These are phyloP conservation scores for Dorcoceras hygrometricum DNA, from an alignment of 257 asterid genomes.

Conservation along the genomic window DNA sequence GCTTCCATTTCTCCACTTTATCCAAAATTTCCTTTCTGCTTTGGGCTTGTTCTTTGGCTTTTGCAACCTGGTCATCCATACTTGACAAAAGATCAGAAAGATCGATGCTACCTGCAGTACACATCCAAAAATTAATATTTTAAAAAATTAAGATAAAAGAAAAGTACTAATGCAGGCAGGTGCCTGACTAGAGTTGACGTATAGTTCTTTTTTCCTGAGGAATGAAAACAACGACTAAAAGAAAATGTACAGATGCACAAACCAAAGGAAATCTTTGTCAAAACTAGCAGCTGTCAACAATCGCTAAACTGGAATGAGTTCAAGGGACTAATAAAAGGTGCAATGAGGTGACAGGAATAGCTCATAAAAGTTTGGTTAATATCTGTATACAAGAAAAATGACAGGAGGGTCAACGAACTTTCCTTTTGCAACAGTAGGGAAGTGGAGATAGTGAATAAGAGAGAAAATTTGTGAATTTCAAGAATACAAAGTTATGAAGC, in stretches of 20 bases:
- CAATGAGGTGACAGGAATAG: not conserved
- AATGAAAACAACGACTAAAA: not conserved
- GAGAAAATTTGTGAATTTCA: too few species aligned
- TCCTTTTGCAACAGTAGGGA: not conserved
- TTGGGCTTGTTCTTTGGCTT: conserved; percentile 65
- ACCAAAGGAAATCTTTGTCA: not conserved
- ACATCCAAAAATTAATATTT: conserved; percentile 19
- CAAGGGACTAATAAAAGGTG: conserved; percentile 1
- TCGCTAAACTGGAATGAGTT: not conserved
- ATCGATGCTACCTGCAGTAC: conserved; percentile 48
- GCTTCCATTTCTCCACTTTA: conserved; percentile 77
- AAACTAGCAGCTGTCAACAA: not conserved
- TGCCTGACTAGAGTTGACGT: not conserved
- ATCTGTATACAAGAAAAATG: not conserved
- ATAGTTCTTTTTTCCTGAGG: not conserved
- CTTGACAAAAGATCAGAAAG: conserved; percentile 60
- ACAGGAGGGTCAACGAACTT: not conserved
- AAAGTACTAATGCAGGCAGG: conserved; percentile 16
- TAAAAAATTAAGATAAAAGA: not conserved
- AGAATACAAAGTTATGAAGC: not conserved
- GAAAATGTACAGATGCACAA: not conserved
- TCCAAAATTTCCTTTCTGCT: conserved; percentile 83
- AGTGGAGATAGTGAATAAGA: not conserved
- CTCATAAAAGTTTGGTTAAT: not conserved
- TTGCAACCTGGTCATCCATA: conserved; percentile 64